phyloP scores from a whole-genome alignment of 345 rosid genomes.

The Euclidium syriacum region DNA sequence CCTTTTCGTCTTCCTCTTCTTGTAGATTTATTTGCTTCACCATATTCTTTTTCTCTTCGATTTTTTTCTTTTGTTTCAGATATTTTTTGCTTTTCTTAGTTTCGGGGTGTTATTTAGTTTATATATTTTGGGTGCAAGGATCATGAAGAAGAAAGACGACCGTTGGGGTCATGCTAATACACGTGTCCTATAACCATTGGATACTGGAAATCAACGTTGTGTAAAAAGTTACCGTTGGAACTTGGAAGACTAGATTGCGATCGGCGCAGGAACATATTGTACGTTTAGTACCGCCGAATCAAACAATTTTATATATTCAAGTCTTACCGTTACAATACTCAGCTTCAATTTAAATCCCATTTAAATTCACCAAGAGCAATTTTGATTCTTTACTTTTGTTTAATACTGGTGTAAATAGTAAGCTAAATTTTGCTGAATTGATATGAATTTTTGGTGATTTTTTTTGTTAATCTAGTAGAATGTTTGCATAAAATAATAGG shows the following conservation, averaged over 20 bases:
- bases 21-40: background rate
- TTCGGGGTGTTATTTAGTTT: background rate
- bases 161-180: conserved; percentile 14
- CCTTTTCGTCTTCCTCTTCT: conserved; percentile 39
- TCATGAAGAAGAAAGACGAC: conserved; percentile 20
- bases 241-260: conserved; percentile 12
- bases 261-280: conserved; percentile 10
- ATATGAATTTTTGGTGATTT: no score
- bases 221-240: conserved; percentile 31
- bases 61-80: background rate
- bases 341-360: background rate
- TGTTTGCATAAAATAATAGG: no score
- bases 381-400: no score
- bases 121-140: background rate
- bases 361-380: background rate
- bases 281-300: conserved; percentile 16
- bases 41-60: conserved; percentile 3
- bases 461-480: no score
- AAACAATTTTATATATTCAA: background rate
- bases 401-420: no score
- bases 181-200: conserved; percentile 1
- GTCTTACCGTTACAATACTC: background rate
- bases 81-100: background rate
- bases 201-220: background rate
- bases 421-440: no score